Percentiles rank a stretch among this genome's conserved stretches.
phyloP scores from a whole-genome alignment of 1,139 yeast species.

The Diutina scorzettiae region DNA sequence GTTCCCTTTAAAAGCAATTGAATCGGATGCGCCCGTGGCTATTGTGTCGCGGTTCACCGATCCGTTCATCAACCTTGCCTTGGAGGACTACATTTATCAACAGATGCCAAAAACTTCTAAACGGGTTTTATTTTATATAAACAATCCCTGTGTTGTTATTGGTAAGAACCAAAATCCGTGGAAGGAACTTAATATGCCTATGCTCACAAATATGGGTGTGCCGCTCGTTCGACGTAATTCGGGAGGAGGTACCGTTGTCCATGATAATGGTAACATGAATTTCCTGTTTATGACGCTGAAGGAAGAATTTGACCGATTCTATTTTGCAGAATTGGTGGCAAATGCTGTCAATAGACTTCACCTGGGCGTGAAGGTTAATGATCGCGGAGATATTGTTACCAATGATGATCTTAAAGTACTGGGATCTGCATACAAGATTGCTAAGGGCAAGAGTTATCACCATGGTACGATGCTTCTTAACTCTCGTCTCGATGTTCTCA shows the following conservation, averaged over 20 bases:
- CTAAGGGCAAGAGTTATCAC: constrained; percentile 77
- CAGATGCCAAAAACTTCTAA: constrained; percentile 39
- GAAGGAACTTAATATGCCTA: constrained; percentile 64
- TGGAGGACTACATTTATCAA: constrained; percentile 69
- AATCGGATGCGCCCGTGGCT: constrained; percentile 15
- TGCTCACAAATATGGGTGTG: constrained; percentile 41
- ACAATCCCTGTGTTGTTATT: constrained; percentile 79
- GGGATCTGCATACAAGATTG: constrained; percentile 84
- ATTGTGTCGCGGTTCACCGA: constrained; percentile 39
- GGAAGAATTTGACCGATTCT: constrained; percentile 49
- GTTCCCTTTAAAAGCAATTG: not conserved
- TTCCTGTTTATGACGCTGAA: constrained; percentile 72
- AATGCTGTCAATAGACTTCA: constrained; percentile 31
- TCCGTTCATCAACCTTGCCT: constrained; percentile 69
- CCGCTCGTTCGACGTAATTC: constrained; percentile 70
- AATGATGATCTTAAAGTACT: constrained; percentile 47
- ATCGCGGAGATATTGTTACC: constrained; percentile 68
- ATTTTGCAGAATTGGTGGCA: constrained; percentile 44
- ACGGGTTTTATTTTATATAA: constrained; percentile 61
- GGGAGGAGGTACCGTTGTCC: constrained; percentile 98
- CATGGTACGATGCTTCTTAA: constrained; percentile 91
- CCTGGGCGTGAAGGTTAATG: constrained; percentile 35
- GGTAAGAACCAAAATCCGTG: constrained; percentile 96
- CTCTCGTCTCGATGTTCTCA: constrained; percentile 47
- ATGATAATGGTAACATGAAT: constrained; percentile 85